A percentile compares a stretch with the other conserved stretches of the same genome.
These are phyloP conservation scores for Actinomortierella ambigua DNA, from an alignment of 371 early-diverging fungal species.

Conservation along the genomic window DNA sequence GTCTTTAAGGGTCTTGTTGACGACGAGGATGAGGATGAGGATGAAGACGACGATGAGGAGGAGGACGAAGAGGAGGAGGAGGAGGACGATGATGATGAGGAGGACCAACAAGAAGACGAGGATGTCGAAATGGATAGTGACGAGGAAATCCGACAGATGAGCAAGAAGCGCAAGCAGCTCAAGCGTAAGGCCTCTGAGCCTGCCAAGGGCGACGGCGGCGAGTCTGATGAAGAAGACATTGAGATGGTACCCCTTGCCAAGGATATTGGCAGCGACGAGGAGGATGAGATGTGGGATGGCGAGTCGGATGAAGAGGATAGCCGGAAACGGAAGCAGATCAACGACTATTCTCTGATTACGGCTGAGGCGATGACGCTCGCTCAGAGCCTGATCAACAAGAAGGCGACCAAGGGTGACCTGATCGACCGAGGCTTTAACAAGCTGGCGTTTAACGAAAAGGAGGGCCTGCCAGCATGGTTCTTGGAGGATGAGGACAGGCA, in stretches of 20 bases:
- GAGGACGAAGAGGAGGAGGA: conserved; percentile 49
- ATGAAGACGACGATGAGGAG: conserved; percentile 60
- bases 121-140: conserved; percentile 20
- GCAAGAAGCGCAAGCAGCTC: conserved; percentile 34
- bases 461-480: conserved; percentile 93
- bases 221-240: conserved; percentile 53
- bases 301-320: conserved; percentile 72
- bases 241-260: conserved; percentile 62
- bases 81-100: conserved; percentile 51
- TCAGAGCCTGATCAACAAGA: conserved; percentile 78
- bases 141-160: conserved; percentile 30
- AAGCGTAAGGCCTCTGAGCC: conserved; percentile 48
- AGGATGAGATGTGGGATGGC: conserved; percentile 71
- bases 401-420: conserved; percentile 75
- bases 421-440: conserved; percentile 92
- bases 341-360: conserved; percentile 60
- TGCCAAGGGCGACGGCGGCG: conserved; percentile 23
- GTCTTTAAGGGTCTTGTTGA: conserved; percentile 75
- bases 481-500: conserved; percentile 88
- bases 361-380: conserved; percentile 92
- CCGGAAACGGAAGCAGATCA: conserved; percentile 63
- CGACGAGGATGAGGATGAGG: conserved; percentile 64
- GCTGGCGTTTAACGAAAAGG: conserved; percentile 85
- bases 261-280: conserved; percentile 56
- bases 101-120: conserved; percentile 48